These are phyloP conservation scores for Lactarius sp. DNA, from an alignment of 768 basidiomycete genomes.

Conservation along the genomic window DNA sequence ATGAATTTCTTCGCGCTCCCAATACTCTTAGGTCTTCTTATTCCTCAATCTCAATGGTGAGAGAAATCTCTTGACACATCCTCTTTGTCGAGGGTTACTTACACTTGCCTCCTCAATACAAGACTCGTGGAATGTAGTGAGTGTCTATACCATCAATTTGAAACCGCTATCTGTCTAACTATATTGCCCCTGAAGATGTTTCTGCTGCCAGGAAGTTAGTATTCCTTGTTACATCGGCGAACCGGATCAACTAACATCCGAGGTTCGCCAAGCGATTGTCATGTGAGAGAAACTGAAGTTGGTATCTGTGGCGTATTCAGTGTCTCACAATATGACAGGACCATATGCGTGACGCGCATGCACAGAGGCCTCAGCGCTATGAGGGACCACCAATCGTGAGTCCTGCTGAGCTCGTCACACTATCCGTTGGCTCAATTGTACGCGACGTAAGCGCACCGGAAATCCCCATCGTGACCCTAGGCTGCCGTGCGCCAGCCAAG, in stretches of 20 bases:
- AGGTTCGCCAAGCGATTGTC: conserved; percentile 1
- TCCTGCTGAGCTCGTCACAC: background rate
- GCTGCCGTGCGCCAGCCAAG: background rate
- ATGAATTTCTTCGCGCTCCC: background rate
- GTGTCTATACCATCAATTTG: background rate
- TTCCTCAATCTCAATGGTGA: conserved; percentile 10
- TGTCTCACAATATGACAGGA: conserved; percentile 1
- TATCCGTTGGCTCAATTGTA: background rate
- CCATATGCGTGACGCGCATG: conserved; percentile 20
- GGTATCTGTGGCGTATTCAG: background rate
- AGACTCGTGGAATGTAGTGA: conserved; percentile 9
- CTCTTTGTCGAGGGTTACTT: background rate
- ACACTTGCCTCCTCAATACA: background rate
- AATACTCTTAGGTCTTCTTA: conserved; percentile 9
- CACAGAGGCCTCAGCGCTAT: conserved; percentile 7
- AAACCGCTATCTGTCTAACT: background rate
- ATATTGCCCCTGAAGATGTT: conserved; percentile 6
- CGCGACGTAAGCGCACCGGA: background rate
- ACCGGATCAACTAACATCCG: background rate
- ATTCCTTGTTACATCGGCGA: background rate
- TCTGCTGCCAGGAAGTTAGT: conserved; percentile 12
- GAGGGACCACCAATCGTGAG: conserved; percentile 1
- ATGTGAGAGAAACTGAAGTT: conserved; percentile 5
- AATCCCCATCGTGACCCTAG: background rate
- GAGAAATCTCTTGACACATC: background rate